Conservation (phyloP, 2,329 filamentous ascomycete species). For the Metarhizium sp. region DNA sequence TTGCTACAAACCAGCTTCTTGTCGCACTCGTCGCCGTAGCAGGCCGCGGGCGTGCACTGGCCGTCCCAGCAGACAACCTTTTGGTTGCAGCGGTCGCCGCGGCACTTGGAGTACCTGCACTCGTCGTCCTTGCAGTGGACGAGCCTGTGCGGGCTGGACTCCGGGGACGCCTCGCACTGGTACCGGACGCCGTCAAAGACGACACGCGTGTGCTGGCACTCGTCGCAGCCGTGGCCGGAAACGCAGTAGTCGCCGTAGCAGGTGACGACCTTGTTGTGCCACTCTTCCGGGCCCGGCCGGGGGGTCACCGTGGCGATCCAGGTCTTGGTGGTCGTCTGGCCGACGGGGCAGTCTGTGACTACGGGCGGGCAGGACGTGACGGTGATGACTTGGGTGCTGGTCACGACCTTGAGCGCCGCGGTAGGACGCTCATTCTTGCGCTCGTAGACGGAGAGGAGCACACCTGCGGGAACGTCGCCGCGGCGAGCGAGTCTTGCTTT, state of each 20-base stretch:
- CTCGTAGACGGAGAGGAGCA: neutral
- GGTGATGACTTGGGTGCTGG: constrained; percentile 17
- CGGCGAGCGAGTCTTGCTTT: neutral
- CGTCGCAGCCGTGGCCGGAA: constrained; percentile 17
- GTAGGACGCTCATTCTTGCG: neutral
- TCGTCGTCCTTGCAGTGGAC: constrained; percentile 17
- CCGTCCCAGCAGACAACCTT: constrained; percentile 25
- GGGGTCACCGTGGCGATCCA: constrained; percentile 4
- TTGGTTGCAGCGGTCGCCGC: constrained; percentile 13
- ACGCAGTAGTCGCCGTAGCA: constrained; percentile 25
- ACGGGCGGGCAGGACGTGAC: constrained; percentile 19
- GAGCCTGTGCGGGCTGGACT: constrained; percentile 17
- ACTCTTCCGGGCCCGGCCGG: constrained; percentile 13
- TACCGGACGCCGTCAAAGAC: constrained; percentile 8
- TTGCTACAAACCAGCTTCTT: constrained; percentile 24
- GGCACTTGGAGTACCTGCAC: constrained; percentile 17
- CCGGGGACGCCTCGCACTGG: constrained; percentile 14
- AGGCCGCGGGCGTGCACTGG: constrained; percentile 19
- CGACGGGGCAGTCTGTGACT: constrained; percentile 15
- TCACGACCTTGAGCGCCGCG: constrained; percentile 14
- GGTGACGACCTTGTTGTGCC: constrained; percentile 23
- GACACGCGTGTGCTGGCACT: neutral
- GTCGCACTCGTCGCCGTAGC: constrained; percentile 19
- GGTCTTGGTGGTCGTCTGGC: constrained; percentile 11
- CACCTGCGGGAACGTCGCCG: neutral